These are phyloP conservation scores for Apiotrichum porosum DNA, from an alignment of 1,284 basidiomycete species.

Conservation along the genomic window DNA sequence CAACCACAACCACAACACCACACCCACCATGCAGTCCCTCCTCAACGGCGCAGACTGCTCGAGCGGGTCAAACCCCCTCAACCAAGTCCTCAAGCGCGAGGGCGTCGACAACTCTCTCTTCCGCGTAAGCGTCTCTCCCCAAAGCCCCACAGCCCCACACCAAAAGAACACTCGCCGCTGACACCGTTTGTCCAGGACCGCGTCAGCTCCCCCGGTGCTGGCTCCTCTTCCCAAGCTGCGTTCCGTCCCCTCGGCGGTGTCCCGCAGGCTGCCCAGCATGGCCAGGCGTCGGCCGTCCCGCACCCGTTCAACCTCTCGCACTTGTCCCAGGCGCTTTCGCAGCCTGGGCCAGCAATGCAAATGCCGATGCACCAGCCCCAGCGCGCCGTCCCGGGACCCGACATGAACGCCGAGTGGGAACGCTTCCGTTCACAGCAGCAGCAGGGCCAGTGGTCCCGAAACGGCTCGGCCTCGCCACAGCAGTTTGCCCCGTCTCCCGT, in stretches of 20 bases:
- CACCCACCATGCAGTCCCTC: slow-evolving; percentile 52
- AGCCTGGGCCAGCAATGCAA: slow-evolving; percentile 10
- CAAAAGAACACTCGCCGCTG: not conserved
- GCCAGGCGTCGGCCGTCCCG: slow-evolving; percentile 15
- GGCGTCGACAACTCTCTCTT: slow-evolving; percentile 78
- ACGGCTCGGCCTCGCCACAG: not conserved
- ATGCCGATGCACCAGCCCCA: slow-evolving; percentile 1
- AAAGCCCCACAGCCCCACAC: not conserved
- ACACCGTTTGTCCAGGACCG: not conserved
- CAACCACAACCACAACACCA: not conserved
- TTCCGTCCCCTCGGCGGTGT: slow-evolving; percentile 10
- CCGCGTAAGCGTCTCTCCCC: slow-evolving; percentile 35
- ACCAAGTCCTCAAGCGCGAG: slow-evolving; percentile 85
- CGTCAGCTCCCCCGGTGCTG: not conserved
- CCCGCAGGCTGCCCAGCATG: slow-evolving; percentile 1
- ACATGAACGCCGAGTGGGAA: slow-evolving; percentile 13
- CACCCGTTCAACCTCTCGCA: slow-evolving; percentile 47
- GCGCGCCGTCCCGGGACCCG: slow-evolving; percentile 3
- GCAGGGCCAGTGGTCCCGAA: slow-evolving; percentile 14
- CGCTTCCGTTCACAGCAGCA: slow-evolving; percentile 9
- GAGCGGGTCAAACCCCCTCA: slow-evolving; percentile 75
- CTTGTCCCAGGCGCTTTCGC: slow-evolving; percentile 33
- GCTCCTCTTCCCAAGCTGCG: slow-evolving; percentile 12
- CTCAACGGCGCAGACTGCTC: slow-evolving; percentile 90
- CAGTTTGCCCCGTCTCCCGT: not conserved